Conservation (phyloP, 805 yeast species). For the Barnettozyma botsteinii region DNA sequence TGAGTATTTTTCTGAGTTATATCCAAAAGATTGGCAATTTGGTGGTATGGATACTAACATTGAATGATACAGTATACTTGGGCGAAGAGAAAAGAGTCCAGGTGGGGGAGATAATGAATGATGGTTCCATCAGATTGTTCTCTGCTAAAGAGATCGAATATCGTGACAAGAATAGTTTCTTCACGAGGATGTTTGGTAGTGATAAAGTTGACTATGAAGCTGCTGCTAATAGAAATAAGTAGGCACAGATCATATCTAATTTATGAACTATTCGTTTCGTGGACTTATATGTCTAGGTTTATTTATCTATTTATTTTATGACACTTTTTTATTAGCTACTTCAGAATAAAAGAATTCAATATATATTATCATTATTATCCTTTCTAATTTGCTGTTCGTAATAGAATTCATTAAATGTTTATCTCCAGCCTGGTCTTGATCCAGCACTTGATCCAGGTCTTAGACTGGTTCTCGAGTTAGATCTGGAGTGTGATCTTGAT, state of each 20-base stretch:
- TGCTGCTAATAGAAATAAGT: conserved; percentile 8
- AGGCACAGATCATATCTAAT: not conserved
- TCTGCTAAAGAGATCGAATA: conserved; percentile 18
- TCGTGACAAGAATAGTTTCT: conserved; percentile 17
- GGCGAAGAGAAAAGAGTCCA: conserved; percentile 23
- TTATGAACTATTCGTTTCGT: no score
- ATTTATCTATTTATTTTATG: not conserved
- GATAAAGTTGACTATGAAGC: conserved; percentile 22
- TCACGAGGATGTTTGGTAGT: conserved; percentile 20
- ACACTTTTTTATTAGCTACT: not conserved
- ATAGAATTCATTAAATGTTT: not conserved
- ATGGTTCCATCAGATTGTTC: conserved; percentile 21
- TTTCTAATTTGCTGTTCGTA: not conserved
- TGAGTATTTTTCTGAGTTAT: conserved; percentile 10
- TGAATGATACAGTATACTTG: conserved; percentile 11
- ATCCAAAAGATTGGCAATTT: no score
- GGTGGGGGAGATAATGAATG: conserved; percentile 22
- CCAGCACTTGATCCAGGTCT: conserved; percentile 11
- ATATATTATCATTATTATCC: not conserved
- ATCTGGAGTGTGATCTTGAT: conserved; percentile 1
- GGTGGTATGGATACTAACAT: not conserved
- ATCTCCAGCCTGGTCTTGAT: conserved; percentile 7
- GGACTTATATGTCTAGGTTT: not conserved
- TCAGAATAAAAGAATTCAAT: no score
- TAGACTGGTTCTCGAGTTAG: conserved; percentile 1